These are phyloP conservation scores for Pseudocercospora ulei DNA, from an alignment of 2,329 filamentous ascomycete genomes.

Conservation along the genomic window DNA sequence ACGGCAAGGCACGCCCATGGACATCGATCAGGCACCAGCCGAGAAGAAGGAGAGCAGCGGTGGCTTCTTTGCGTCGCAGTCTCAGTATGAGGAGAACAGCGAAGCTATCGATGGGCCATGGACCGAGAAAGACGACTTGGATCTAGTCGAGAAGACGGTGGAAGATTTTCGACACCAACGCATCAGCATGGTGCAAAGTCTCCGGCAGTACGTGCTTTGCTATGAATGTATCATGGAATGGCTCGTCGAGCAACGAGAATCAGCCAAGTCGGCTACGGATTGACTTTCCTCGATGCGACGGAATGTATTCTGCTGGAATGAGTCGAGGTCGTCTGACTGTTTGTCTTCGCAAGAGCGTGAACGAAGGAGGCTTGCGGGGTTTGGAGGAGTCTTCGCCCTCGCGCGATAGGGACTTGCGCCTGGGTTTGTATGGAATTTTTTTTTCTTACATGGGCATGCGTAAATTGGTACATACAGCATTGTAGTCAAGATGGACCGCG, in stretches of 20 bases:
- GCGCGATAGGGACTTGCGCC: too few species aligned
- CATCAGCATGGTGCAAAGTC: conserved; percentile 91
- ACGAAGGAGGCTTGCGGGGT: too few species aligned
- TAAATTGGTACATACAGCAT: too few species aligned
- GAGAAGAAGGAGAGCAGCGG: conserved; percentile 13
- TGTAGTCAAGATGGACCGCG: too few species aligned
- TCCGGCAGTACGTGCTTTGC: conserved; percentile 88
- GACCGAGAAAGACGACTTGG: conserved; percentile 60
- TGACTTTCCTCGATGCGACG: conserved; percentile 5
- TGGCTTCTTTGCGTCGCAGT: conserved; percentile 27
- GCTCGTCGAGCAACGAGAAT: conserved; percentile 46
- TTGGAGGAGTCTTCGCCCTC: too few species aligned
- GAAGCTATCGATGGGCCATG: conserved; percentile 45
- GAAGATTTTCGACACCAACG: conserved; percentile 82
- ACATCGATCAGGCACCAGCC: conserved; percentile 29
- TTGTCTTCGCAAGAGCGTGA: too few species aligned
- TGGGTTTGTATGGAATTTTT: too few species aligned
- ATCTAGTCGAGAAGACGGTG: conserved; percentile 77
- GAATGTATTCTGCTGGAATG: conserved; percentile 1
- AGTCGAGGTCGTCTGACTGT: too few species aligned
- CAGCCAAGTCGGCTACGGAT: conserved; percentile 6
- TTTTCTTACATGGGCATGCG: too few species aligned
- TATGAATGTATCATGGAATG: conserved; percentile 93
- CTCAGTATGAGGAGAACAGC: conserved; percentile 21
- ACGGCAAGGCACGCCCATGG: conserved; percentile 39